Evolutionary conservation across 2,329 filamentous ascomycete species (phyloP).

Genomic region (Claviceps monticola): DNA sequence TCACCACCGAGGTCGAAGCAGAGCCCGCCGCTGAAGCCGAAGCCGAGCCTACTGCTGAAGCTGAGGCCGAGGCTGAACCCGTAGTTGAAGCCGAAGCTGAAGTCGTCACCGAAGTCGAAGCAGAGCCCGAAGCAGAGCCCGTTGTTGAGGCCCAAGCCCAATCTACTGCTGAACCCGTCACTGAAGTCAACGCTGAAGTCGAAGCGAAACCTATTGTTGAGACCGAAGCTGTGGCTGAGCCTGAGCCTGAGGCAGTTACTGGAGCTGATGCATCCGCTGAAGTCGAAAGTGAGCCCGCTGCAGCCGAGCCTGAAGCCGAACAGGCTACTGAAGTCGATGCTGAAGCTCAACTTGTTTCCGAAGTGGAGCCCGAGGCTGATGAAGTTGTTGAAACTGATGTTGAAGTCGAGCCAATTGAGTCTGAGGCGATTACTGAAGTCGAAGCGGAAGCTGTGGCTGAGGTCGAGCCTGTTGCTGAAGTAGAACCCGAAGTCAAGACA

Average conservation of each 20-base stretch:
- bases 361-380: background rate
- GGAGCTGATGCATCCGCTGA: background rate
- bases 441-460: background rate
- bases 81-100: background rate
- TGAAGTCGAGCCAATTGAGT: background rate
- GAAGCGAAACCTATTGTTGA: background rate
- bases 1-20: too few species aligned
- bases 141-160: background rate
- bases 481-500: background rate
- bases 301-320: background rate
- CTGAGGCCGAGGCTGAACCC: too few species aligned
- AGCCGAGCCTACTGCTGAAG: too few species aligned
- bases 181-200: background rate
- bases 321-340: background rate
- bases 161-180: background rate
- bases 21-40: background rate
- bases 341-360: background rate
- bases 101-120: background rate
- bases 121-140: too few species aligned
- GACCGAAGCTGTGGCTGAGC: background rate
- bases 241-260: background rate
- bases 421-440: background rate
- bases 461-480: conserved; percentile 1
- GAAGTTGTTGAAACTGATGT: background rate
- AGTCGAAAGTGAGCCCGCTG: too few species aligned